Base-by-base conservation (phyloP, 306 rosid species). In the Cucurbita pepo region DNA sequence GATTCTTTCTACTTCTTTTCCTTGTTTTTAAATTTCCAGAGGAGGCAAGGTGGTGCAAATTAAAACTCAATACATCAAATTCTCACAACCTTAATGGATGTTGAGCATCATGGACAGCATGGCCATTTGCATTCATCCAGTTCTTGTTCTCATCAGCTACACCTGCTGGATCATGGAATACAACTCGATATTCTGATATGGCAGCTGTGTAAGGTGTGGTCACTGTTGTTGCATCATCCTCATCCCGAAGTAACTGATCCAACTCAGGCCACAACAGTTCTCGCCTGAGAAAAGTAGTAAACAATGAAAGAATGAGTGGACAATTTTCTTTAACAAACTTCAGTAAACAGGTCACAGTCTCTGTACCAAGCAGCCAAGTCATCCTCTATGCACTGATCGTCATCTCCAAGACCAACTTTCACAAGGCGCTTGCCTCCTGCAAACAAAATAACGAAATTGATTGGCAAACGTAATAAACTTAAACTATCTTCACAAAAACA, bases 371-470 rank as follows among this genome's bases (percentile, higher is more conserved):
- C 99, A 57, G 88, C 76, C 84, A 95, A 95, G 85, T 95, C 99
- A 79, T 95, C 99, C 81, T 95, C 99, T 47, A 94, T 87, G 82
- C 99, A 94, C 76, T 94, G 94, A 74, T 94, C 99, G 74, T 94
- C 99, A 78, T 95, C 99, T 84, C 99, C 99, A 7, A 89, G 92
- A 75, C 99, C 99, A 79, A 86, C 81, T 56, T 81, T 76, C 30
- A 91, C 86, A 65, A 95, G 88, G 65, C 88, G 95, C 84, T 95
- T 88, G 0, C 86, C 99, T 52, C 97, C 99, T 95, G 86, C 55
- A 82, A 81, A 75, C 45, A 76, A 69, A 30, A 67, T 48, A 63
- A 69, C 21, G 60, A 59, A 60, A 43, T 69, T 19, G 30, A 79
- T 48, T 63, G 48, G 55, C 47, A 69, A 50, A 13, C 9, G 5